Percentiles rank a stretch among this genome's conserved stretches.
These are phyloP conservation scores for Claviceps cyperi DNA, from an alignment of 2,329 filamentous ascomycete species.

Conservation along the genomic window DNA sequence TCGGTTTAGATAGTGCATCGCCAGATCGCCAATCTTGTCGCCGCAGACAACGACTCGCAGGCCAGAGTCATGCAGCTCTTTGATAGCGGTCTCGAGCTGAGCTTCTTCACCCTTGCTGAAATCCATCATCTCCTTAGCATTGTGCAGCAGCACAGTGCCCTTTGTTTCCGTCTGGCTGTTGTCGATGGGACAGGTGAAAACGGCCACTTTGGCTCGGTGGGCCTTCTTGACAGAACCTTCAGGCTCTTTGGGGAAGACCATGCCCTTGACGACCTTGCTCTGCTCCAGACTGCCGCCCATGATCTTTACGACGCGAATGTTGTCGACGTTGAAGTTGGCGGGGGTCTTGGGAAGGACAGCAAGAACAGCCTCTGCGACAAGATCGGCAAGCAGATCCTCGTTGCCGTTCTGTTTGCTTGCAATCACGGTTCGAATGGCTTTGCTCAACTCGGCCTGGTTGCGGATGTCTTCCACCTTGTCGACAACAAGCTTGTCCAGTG, in stretches of 20 bases:
- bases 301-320: conserved; percentile 97
- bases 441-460: conserved; percentile 71
- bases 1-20: conserved; percentile 94
- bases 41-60: conserved; percentile 85
- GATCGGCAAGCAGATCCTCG: conserved; percentile 72
- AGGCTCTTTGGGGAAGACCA: conserved; percentile 97
- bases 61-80: conserved; percentile 90
- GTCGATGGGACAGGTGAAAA: conserved; percentile 93
- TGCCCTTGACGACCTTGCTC: conserved; percentile 87
- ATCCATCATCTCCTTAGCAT: conserved; percentile 96
- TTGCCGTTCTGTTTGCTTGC: conserved; percentile 93
- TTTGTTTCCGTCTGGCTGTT: conserved; percentile 96
- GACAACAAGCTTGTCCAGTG: conserved; percentile 75
- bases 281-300: conserved; percentile 95
- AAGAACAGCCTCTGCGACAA: conserved; percentile 76
- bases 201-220: conserved; percentile 83
- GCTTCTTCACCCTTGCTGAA: conserved; percentile 95
- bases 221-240: conserved; percentile 86
- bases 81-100: conserved; percentile 81
- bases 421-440: conserved; percentile 89
- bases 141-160: conserved; percentile 91
- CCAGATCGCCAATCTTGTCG: conserved; percentile 86
- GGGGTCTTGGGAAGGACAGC: conserved; percentile 93
- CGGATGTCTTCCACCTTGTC: conserved; percentile 81
- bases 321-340: conserved; percentile 94